Base-by-base conservation (phyloP, 2,329 filamentous ascomycete species). In the Macrophomina tecta region DNA sequence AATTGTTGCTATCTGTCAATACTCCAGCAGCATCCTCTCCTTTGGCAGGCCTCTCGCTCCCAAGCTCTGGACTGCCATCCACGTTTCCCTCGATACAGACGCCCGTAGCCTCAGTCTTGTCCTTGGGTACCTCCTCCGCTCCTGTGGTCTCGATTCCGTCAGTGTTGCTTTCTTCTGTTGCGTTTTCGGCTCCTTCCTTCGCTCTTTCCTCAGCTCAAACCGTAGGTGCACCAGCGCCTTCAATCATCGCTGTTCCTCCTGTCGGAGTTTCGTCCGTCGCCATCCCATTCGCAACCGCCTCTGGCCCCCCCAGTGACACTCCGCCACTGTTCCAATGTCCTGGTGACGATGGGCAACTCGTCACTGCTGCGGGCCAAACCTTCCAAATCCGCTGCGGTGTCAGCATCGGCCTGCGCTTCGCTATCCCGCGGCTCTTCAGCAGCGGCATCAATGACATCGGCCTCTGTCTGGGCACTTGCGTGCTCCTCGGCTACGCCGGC, bases 381-480 rank as follows among this genome's bases (percentile, higher is more conserved):
- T 65, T 58, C 63, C 63, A 65, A 28, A 65, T 65, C 45, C 52
- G 53, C 51, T 65, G 63, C 18, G 52, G 52, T n/a, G 28, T 65
- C 11, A 56, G 36, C 51, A 58, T 70, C 30, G 63, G 51, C 14
- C 52, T 65, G 12, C 52, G 53, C 18, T 42, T 65, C 6, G 52
- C 63, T 28, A n/a, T 65, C 12, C 63, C 63, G 36, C 52, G 42
- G n/a, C 63, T 65, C 40, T 56, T 65, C 52, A 11, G 58, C n/a
- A 58, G 52, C 34, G 34, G 51, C 45, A 18, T 14, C 52, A 49
- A 65, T 34, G 53, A 65, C 32, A 65, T 65, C 32, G 63, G 63
- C 23, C 12, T 58, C 7, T 65, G 63, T 14, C 32, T 65, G 9
- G 53, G 53, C 18, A 51, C 63, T 30, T 65, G 63, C 18, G 52